A percentile compares a stretch with the other conserved stretches of the same genome.
Conservation (phyloP, 2,329 filamentous ascomycete species). For the Penicillium sp. region DNA sequence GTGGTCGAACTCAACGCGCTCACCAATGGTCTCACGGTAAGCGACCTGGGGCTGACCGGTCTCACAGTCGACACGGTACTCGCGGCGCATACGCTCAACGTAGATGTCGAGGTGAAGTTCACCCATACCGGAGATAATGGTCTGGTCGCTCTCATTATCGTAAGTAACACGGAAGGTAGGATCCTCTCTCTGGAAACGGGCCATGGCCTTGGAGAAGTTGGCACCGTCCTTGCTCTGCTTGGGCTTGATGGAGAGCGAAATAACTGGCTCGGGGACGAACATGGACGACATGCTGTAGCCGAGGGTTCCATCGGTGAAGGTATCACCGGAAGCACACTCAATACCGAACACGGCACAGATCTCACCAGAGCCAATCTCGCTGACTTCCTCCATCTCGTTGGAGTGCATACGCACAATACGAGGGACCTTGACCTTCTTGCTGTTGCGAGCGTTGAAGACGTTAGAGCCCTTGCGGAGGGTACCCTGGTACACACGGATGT, state of each 20-base stretch:
- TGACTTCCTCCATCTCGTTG: constrained; percentile 97
- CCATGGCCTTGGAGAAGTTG: constrained; percentile 98
- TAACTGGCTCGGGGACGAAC: constrained; percentile 95
- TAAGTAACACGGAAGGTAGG: constrained; percentile 95
- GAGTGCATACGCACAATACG: constrained; percentile 99
- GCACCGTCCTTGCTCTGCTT: constrained; percentile 89
- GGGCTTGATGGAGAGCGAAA: constrained; percentile 95
- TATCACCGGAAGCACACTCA: constrained; percentile 96
- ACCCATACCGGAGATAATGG: constrained; percentile 98
- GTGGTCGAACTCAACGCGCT: constrained; percentile 83
- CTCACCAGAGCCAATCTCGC: constrained; percentile 90
- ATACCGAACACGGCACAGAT: constrained; percentile 98
- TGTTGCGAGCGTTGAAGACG: constrained; percentile 89
- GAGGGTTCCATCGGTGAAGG: constrained; percentile 90
- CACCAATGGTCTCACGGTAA: constrained; percentile 90
- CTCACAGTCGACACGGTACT: constrained; percentile 93
- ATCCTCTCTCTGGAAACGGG: constrained; percentile 96
- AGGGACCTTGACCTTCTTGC: constrained; percentile 95
- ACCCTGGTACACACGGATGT: constrained; percentile 97
- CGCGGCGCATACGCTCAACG: constrained; percentile 91
- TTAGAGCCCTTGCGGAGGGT: constrained; percentile 83
- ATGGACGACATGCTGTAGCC: constrained; percentile 97
- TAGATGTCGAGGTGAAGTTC: constrained; percentile 97
- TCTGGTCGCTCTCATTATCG: constrained; percentile 89
- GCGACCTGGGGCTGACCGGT: constrained; percentile 97